Conservation (phyloP, 768 basidiomycete genomes). For the Mycena polygramma region DNA sequence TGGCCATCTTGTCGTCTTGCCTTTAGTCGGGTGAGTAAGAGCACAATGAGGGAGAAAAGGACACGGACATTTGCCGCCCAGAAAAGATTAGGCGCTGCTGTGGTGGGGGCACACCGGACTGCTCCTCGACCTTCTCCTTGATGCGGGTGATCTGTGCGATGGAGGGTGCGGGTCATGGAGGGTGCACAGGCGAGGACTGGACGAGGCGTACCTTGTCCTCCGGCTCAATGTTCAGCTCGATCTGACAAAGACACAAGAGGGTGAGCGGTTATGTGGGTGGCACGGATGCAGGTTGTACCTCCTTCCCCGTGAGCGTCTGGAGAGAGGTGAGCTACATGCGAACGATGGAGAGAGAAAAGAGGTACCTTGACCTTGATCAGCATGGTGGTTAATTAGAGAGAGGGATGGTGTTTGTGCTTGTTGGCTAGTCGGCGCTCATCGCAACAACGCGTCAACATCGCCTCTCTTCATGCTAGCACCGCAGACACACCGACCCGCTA, state of each 20-base stretch:
- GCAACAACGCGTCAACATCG: conserved; percentile 7
- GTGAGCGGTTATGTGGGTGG: conserved; percentile 26
- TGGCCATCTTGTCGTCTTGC: conserved; percentile 92
- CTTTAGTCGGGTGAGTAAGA: conserved; percentile 52
- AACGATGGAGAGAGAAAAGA: conserved; percentile 20
- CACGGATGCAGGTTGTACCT: conserved; percentile 63
- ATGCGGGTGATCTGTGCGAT: conserved; percentile 83
- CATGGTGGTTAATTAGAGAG: conserved; percentile 58
- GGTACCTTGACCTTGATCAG: conserved; percentile 91
- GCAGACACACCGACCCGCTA: conserved; percentile 3
- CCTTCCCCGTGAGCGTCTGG: conserved; percentile 97
- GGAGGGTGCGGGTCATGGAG: conserved; percentile 5
- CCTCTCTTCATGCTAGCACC: background rate
- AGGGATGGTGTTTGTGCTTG: conserved; percentile 1
- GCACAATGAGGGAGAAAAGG: conserved; percentile 8
- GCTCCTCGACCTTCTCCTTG: conserved; percentile 98
- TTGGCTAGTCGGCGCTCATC: background rate
- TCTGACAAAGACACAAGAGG: conserved; percentile 57
- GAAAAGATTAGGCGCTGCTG: conserved; percentile 95
- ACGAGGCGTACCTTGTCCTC: conserved; percentile 79
- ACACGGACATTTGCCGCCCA: conserved; percentile 91
- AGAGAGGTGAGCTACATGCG: background rate
- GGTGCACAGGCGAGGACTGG: background rate
- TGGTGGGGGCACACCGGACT: conserved; percentile 95
- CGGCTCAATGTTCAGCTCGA: conserved; percentile 94